Base-by-base conservation (phyloP, 345 rosid genomes). In the Hibiscus trionum region DNA sequence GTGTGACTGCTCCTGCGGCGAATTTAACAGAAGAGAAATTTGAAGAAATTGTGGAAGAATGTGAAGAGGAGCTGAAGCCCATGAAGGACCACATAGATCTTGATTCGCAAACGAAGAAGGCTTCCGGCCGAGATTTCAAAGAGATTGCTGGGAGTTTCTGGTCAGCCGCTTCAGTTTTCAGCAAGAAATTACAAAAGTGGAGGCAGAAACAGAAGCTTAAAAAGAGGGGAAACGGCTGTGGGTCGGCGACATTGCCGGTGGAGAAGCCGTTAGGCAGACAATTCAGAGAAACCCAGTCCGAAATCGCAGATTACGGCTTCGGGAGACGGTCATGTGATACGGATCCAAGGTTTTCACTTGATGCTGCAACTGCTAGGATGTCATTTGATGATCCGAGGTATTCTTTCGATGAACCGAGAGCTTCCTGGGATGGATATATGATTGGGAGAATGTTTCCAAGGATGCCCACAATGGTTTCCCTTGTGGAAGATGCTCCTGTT, bases 151-250 rank as follows among this genome's bases (percentile, higher is more conserved):
- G 88, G 15, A 90, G 92, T 80, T 94, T 94, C 81, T 91, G 96
- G 98, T 91, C 98, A n/a, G 97, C 98, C 21, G 97, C 98, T 37
- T 94, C 98, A 10, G 95, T 94, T 33, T 94, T 94, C 75, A 94
- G 97, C 84, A 94, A 94, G 86, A 94, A 91, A 77, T 85, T 92
- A 82, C 96, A 87, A 61, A 91, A 94, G 66, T 94, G 97, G 98
- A 88, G 97, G 75, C 91, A 87, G 56, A 95, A 89, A 74, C 97
- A 95, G 89, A 95, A 95, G 87, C 72, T 85, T 62, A 95, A 95
- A 87, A 95, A 90, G 82, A 86, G 77, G 63, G 72, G 87, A 3
- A 87, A 77, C 47, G 87, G 77, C 11, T 82, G 84, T 24, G 88
- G 90, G 16, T 91, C 92, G n/a, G 91, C 91, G 5, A 86, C 92